Conservation (phyloP, 495 filamentous ascomycete species). For the Evansstolkia leycettana region DNA sequence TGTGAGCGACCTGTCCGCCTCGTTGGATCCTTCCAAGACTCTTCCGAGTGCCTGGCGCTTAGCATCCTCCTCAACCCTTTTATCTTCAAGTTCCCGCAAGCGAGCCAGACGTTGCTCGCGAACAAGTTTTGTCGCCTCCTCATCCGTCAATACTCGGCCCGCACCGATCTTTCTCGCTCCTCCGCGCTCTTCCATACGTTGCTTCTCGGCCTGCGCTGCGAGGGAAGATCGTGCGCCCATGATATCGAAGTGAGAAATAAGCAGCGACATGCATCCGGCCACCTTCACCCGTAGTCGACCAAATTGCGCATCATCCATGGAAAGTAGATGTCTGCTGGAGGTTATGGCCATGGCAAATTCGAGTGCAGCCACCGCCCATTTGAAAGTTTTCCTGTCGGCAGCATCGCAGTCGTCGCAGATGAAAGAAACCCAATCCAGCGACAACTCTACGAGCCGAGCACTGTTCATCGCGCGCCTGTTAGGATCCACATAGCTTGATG, state of each 20-base stretch:
- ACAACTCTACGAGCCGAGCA: conserved; percentile 79
- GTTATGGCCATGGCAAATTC: conserved; percentile 98
- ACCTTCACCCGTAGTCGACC: conserved; percentile 71
- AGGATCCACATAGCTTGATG: conserved; percentile 82
- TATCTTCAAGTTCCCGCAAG: conserved; percentile 63
- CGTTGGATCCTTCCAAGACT: conserved; percentile 86
- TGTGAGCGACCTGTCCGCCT: conserved; percentile 88
- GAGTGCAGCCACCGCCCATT: conserved; percentile 88
- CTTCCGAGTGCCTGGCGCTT: conserved; percentile 81
- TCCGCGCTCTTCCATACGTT: conserved; percentile 62
- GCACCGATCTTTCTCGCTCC: conserved; percentile 65
- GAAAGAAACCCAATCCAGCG: conserved; percentile 94
- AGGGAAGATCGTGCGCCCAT: conserved; percentile 91
- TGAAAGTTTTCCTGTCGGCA: conserved; percentile 90
- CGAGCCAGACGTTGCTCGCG: conserved; percentile 58
- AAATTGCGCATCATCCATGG: conserved; percentile 78
- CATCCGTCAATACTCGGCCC: conserved; percentile 67
- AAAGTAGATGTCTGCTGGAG: conserved; percentile 76
- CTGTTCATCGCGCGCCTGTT: conserved; percentile 95
- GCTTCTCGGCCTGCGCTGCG: conserved; percentile 83
- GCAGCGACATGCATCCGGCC: conserved; percentile 90
- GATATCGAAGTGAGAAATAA: conserved; percentile 98
- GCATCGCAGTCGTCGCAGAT: conserved; percentile 95
- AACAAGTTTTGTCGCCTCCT: conserved; percentile 64
- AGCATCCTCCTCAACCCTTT: conserved; percentile 64